Percentiles rank a stretch among this genome's conserved stretches.
These are phyloP conservation scores for Pseudozyma sp. DNA, from an alignment of 1,284 basidiomycete species.

Conservation along the genomic window DNA sequence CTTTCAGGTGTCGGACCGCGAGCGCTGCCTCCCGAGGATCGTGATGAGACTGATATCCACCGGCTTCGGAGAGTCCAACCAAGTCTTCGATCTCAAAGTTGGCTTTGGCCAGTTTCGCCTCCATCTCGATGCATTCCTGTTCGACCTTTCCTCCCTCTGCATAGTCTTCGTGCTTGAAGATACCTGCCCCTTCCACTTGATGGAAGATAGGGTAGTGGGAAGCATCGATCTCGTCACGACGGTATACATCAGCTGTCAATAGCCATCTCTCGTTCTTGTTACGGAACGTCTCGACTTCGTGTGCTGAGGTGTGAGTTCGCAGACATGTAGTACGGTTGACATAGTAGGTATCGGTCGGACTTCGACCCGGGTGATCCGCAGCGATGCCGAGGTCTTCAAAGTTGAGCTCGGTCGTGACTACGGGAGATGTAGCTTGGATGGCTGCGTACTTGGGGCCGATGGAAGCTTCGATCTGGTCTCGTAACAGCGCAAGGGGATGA, in stretches of 20 bases:
- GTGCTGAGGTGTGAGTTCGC: conserved; percentile 95
- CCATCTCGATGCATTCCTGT: conserved; percentile 76
- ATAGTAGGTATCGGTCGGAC: conserved; percentile 93
- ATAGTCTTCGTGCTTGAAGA: conserved; percentile 73
- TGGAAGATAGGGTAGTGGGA: conserved; percentile 99
- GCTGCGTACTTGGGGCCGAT: conserved; percentile 72
- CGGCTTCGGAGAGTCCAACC: conserved; percentile 77
- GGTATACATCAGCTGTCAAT: conserved; percentile 96
- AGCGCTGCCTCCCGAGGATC: conserved; percentile 72
- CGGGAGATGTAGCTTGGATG: conserved; percentile 79
- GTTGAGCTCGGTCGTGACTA: conserved; percentile 91
- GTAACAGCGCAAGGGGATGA: conserved; percentile 89
- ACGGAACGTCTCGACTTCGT: conserved; percentile 92
- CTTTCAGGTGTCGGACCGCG: conserved; percentile 86
- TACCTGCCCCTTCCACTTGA: conserved; percentile 94
- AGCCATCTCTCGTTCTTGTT: conserved; percentile 84
- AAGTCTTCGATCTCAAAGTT: conserved; percentile 85
- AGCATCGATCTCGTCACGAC: conserved; percentile 96
- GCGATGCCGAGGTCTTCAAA: conserved; percentile 98
- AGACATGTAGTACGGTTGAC: conserved; percentile 90
- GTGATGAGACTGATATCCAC: conserved; percentile 84
- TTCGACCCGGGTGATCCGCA: conserved; percentile 89
- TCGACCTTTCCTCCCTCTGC: conserved; percentile 70
- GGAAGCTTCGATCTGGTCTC: conserved; percentile 84
- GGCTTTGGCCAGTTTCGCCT: conserved; percentile 69